These are phyloP conservation scores for Clarireedia homoeocarpa DNA, from an alignment of 2,329 filamentous ascomycete species.

Conservation along the genomic window DNA sequence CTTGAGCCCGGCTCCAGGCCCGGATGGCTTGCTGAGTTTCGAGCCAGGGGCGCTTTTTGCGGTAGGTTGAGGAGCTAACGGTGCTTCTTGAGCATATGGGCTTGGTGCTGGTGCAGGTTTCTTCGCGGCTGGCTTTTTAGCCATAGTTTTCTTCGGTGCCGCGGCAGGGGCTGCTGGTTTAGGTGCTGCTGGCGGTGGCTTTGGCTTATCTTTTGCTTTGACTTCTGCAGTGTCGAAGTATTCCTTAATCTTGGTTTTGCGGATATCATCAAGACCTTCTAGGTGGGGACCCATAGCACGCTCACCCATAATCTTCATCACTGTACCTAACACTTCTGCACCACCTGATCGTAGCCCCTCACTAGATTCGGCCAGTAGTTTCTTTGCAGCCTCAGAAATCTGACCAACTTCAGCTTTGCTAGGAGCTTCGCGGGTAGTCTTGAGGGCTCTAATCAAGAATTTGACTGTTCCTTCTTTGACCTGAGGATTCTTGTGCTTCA, in stretches of 20 bases:
- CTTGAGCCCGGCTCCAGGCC: conserved; percentile 40
- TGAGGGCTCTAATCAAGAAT: conserved; percentile 83
- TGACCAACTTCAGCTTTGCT: conserved; percentile 73
- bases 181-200: conserved; percentile 64
- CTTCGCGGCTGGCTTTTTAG: conserved; percentile 36
- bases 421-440: conserved; percentile 76
- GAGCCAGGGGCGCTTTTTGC: conserved; percentile 40
- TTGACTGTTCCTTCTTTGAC: conserved; percentile 94
- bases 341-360: conserved; percentile 81
- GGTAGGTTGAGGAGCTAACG: conserved; percentile 51
- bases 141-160: conserved; percentile 37
- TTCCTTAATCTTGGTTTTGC: conserved; percentile 93
- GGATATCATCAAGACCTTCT: conserved; percentile 89
- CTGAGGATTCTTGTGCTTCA: conserved; percentile 93
- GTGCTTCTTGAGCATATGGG: conserved; percentile 41
- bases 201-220: conserved; percentile 87
- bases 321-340: conserved; percentile 82
- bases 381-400: conserved; percentile 84
- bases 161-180: conserved; percentile 41
- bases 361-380: conserved; percentile 81
- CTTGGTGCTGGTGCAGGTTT: conserved; percentile 39
- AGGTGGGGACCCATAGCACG: conserved; percentile 89
- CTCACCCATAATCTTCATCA: conserved; percentile 99
- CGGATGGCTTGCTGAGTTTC: conserved; percentile 48
- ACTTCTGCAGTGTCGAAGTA: conserved; percentile 76